Evolutionary conservation across 208 protist genomes (phyloP).

Genomic region (Wallacemonas collosoma): DNA sequence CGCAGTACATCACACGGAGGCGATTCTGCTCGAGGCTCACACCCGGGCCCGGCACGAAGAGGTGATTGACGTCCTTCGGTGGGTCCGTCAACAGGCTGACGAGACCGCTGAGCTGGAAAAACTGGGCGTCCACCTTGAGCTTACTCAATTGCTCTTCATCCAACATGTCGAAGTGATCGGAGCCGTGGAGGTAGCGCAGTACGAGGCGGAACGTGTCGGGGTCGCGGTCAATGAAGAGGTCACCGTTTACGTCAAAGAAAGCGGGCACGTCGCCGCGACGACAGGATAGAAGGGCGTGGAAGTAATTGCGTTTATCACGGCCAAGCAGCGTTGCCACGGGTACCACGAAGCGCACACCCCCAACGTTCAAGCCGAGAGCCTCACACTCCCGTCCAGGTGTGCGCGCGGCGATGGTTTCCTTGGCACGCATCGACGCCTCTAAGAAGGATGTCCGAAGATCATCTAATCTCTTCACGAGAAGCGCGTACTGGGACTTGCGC

Average conservation of each 20-base stretch:
- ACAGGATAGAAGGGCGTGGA: conserved; percentile 33
- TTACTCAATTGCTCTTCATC: conserved; percentile 64
- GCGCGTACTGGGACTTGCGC: conserved; percentile 21
- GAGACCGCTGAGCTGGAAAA: conserved; percentile 66
- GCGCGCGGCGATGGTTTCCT: conserved; percentile 23
- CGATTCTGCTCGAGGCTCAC: conserved; percentile 78
- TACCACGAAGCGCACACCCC: conserved; percentile 79
- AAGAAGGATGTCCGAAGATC: not conserved
- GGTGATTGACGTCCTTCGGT: conserved; percentile 37
- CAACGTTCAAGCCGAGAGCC: conserved; percentile 75
- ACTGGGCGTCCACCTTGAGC: conserved; percentile 78
- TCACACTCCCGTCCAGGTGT: conserved; percentile 18
- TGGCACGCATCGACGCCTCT: not conserved
- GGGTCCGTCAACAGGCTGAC: conserved; percentile 41
- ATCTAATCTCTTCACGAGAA: conserved; percentile 27
- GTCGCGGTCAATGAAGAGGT: conserved; percentile 89
- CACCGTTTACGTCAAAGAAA: conserved; percentile 52
- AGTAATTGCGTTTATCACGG: conserved; percentile 37
- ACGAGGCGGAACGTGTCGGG: conserved; percentile 76
- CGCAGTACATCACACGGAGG: conserved; percentile 79
- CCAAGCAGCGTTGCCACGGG: conserved; percentile 56
- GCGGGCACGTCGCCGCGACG: conserved; percentile 30
- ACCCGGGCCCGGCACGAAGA: conserved; percentile 50
- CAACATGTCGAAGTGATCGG: conserved; percentile 63
- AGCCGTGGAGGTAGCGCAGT: conserved; percentile 85